Evolutionary conservation across 345 rosid species (phyloP).

Genomic region (Heritiera fomes): DNA sequence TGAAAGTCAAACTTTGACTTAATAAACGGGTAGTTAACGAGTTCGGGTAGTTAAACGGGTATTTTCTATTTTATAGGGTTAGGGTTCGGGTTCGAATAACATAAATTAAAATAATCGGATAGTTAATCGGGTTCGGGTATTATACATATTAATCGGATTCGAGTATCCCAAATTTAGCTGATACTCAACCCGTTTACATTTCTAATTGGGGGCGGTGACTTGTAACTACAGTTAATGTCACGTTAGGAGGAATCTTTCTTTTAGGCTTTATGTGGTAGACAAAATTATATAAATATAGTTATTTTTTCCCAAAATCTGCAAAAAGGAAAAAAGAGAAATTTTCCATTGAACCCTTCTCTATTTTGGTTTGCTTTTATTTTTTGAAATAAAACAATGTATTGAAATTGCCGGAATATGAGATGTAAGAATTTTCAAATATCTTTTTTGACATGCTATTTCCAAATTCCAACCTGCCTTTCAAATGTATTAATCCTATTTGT

Average conservation of each 20-base stretch:
- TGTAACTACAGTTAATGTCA: background rate
- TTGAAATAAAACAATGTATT: background rate
- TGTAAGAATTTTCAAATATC: background rate
- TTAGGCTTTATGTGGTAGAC: background rate
- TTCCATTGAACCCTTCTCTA: background rate
- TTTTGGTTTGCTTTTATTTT: background rate
- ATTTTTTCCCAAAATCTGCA: background rate
- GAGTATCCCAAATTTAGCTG: no score
- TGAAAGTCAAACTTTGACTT: no score
- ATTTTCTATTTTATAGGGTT: no score
- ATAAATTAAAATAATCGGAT: no score
- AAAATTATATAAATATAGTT: background rate
- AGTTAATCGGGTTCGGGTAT: no score
- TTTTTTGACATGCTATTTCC: background rate
- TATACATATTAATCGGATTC: no score
- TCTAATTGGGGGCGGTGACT: constrained; percentile 3
- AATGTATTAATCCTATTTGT: no score
- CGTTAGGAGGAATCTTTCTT: background rate
- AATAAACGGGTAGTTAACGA: no score
- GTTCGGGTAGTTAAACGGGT: no score
- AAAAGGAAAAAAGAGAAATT: background rate
- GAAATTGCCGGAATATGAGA: background rate
- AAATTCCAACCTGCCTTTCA: background rate
- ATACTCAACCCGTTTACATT: no score
- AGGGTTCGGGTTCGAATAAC: no score